A percentile compares a stretch with the other conserved stretches of the same genome.
Evolutionary conservation across 139 green algal genomes (phyloP).

Genomic region (Trebouxia sp.): DNA sequence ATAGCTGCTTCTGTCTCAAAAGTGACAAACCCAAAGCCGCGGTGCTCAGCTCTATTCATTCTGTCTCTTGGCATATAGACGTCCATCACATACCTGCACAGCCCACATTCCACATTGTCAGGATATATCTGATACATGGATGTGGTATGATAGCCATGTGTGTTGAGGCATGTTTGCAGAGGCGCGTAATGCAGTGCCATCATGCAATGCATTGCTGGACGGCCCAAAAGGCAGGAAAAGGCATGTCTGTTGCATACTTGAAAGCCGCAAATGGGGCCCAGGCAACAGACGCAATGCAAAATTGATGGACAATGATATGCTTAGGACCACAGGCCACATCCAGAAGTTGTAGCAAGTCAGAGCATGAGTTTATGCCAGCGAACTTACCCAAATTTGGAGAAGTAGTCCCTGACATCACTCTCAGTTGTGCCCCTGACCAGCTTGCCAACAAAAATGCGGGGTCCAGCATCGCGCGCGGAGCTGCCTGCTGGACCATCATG

Average conservation of each 20-base stretch:
- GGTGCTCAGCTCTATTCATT: slow-evolving; percentile 68
- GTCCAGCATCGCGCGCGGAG: slow-evolving; percentile 51
- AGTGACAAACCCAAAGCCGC: slow-evolving; percentile 91
- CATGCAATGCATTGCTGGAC: not conserved
- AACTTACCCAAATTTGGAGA: slow-evolving; percentile 16
- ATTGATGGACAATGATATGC: no score
- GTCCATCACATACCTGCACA: slow-evolving; percentile 89
- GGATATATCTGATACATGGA: no score
- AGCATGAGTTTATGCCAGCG: no score
- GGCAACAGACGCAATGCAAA: not conserved
- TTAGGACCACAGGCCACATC: no score
- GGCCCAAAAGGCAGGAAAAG: not conserved
- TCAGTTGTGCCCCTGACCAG: slow-evolving; percentile 83
- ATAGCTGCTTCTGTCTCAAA: slow-evolving; percentile 90
- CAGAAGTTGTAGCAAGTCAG: no score
- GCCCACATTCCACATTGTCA: no score
- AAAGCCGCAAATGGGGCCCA: not conserved
- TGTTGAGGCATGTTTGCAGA: no score
- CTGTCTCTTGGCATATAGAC: slow-evolving; percentile 83
- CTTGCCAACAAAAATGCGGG: slow-evolving; percentile 91
- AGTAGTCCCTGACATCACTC: slow-evolving; percentile 56
- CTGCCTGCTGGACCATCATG: not conserved
- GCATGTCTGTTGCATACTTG: no score
- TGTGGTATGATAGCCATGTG: no score
- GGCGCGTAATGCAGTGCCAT: no score